A percentile compares a stretch with the other conserved stretches of the same genome.
Conservation (phyloP, 257 asterid genomes). For the Galeopsis tetrahit region DNA sequence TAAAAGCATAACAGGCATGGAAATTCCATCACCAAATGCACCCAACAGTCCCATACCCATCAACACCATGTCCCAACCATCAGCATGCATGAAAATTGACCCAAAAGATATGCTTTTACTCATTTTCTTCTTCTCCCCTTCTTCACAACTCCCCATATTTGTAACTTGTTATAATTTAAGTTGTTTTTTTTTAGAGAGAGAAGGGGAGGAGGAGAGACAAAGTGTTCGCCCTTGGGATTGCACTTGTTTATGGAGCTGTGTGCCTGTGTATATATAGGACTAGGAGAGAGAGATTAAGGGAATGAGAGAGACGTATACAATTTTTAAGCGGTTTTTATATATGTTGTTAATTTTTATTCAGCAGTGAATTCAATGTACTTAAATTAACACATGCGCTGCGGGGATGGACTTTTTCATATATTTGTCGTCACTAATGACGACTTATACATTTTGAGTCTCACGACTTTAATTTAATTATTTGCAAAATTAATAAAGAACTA, state of each 20-base stretch:
- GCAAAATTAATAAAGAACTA: neutral
- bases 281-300: neutral
- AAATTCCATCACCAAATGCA: constrained; percentile 66
- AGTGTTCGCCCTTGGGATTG: constrained; percentile 17
- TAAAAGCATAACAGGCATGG: constrained; percentile 68
- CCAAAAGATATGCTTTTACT: constrained; percentile 33
- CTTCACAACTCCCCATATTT: constrained; percentile 29
- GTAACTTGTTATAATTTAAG: neutral
- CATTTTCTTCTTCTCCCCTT: constrained; percentile 34
- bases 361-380: constrained; percentile 17
- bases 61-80: constrained; percentile 50
- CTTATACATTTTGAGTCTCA: neutral
- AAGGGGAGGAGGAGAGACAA: constrained; percentile 15
- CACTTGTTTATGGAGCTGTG: constrained; percentile 6
- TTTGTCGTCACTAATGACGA: constrained; percentile 62
- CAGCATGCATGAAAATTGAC: constrained; percentile 78
- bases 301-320: constrained; percentile 19
- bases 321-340: constrained; percentile 6
- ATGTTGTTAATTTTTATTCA: neutral
- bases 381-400: neutral
- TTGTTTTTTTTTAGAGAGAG: constrained; percentile 5
- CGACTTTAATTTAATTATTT: constrained; percentile 27
- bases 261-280: neutral
- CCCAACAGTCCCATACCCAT: constrained; percentile 78
- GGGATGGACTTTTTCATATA: constrained; percentile 35